Evolutionary conservation across 257 asterid species (phyloP).

Genomic region (Solanum ahanhuiri): DNA sequence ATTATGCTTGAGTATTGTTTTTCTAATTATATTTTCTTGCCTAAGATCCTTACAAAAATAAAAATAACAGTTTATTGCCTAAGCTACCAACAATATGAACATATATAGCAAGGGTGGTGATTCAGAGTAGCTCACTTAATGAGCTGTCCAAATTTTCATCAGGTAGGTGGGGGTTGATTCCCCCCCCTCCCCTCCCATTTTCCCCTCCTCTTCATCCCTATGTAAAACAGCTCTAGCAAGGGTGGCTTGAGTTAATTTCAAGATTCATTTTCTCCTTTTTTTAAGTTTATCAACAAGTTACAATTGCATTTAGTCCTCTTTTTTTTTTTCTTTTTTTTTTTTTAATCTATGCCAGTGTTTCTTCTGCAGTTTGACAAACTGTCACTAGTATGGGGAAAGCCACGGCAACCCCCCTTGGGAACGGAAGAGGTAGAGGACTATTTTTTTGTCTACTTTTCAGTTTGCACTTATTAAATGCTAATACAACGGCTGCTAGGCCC

Average conservation of each 20-base stretch:
- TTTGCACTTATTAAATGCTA: background rate
- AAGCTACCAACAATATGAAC: background rate
- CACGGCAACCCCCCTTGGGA: slow-evolving; percentile 85
- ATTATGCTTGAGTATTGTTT: background rate
- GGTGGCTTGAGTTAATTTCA: background rate
- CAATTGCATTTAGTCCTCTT: background rate
- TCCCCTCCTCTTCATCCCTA: background rate
- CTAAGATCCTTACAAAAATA: background rate
- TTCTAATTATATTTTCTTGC: background rate
- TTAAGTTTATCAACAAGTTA: background rate
- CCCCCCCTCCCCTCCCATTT: background rate
- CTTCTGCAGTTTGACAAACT: slow-evolving; percentile 58
- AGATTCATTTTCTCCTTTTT: background rate
- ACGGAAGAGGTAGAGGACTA: slow-evolving; percentile 53
- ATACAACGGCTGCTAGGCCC: background rate
- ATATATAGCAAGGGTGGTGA: background rate
- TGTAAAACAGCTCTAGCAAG: background rate
- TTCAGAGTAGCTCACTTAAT: background rate
- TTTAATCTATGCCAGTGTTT: background rate
- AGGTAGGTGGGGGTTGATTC: background rate
- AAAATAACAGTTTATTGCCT: background rate
- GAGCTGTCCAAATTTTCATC: background rate
- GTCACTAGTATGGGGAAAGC: slow-evolving; percentile 93
- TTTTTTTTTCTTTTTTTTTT: background rate
- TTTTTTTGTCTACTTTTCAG: background rate